Evolutionary conservation across 306 rosid species (phyloP).

Genomic region (Sphenostylis stenocarpa): DNA sequence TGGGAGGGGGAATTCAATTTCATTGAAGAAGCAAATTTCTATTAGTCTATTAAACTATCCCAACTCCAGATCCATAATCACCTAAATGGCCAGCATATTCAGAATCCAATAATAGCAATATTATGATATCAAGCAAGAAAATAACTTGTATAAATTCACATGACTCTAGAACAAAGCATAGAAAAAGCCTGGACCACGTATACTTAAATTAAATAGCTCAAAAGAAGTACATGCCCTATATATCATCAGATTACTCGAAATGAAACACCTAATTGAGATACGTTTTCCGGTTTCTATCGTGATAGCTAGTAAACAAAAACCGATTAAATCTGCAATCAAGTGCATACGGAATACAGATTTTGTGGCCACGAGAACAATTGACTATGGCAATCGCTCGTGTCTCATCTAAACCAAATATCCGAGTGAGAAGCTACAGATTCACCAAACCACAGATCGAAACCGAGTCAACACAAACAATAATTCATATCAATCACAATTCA

Average conservation of each 20-base stretch:
- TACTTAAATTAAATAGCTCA: background rate
- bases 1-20: background rate
- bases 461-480: background rate
- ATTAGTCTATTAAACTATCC: constrained; percentile 18
- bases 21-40: background rate
- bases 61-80: constrained; percentile 19
- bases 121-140: constrained; percentile 8
- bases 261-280: background rate
- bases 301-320: background rate
- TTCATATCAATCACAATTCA: constrained; percentile 30
- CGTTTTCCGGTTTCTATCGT: background rate
- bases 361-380: constrained; percentile 10
- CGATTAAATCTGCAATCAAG: constrained; percentile 13
- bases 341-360: constrained; percentile 1
- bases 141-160: background rate
- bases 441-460: constrained; percentile 40
- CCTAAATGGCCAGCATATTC: background rate
- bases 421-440: constrained; percentile 14
- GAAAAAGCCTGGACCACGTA: background rate
- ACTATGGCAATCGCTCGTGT: constrained; percentile 17
- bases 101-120: background rate
- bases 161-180: background rate
- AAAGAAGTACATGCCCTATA: background rate
- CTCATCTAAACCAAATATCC: constrained; percentile 13
- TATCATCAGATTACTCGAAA: background rate